Evolutionary conservation across 2,329 filamentous ascomycete genomes (phyloP).

Genomic region (Immersiporthe knoxdaviesiana): DNA sequence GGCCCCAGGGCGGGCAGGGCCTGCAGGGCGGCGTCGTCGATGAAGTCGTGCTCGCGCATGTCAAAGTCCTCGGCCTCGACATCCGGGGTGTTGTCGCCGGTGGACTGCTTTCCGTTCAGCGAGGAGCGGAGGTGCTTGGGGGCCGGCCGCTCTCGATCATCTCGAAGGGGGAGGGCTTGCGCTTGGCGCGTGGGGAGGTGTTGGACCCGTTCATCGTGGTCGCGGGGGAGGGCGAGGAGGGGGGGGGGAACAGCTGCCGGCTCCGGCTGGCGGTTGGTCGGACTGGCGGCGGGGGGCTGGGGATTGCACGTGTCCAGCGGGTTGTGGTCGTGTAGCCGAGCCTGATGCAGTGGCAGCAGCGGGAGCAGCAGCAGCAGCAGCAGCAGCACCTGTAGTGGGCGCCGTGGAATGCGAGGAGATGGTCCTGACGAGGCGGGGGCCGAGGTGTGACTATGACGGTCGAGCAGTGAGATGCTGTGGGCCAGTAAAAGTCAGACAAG

Average conservation of each 20-base stretch:
- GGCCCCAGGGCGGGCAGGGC: slow-evolving; percentile 42
- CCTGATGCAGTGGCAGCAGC: slow-evolving; percentile 1
- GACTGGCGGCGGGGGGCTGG: slow-evolving; percentile 1
- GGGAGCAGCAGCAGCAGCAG: neutral
- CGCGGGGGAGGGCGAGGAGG: neutral
- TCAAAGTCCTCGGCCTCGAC: slow-evolving; percentile 29
- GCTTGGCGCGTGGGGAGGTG: slow-evolving; percentile 33
- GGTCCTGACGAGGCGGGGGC: slow-evolving; percentile 13
- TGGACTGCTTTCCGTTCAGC: slow-evolving; percentile 33
- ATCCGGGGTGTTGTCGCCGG: slow-evolving; percentile 34
- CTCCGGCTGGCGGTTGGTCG: neutral
- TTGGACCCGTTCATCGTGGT: slow-evolving; percentile 33
- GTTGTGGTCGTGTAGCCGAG: slow-evolving; percentile 4
- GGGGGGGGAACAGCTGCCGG: neutral
- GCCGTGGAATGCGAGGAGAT: slow-evolving; percentile 10
- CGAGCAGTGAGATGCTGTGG: slow-evolving; percentile 11
- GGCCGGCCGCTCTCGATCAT: slow-evolving; percentile 31
- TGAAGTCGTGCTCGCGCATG: slow-evolving; percentile 26
- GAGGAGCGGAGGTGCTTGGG: slow-evolving; percentile 32
- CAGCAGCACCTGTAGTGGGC: slow-evolving; percentile 5
- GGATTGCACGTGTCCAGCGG: neutral
- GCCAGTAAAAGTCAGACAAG: neutral
- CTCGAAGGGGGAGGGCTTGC: slow-evolving; percentile 33
- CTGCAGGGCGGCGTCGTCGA: slow-evolving; percentile 27
- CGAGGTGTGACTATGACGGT: slow-evolving; percentile 15